phyloP scores from a whole-genome alignment of 1,284 basidiomycete species.

The Rhizoctonia solani region DNA sequence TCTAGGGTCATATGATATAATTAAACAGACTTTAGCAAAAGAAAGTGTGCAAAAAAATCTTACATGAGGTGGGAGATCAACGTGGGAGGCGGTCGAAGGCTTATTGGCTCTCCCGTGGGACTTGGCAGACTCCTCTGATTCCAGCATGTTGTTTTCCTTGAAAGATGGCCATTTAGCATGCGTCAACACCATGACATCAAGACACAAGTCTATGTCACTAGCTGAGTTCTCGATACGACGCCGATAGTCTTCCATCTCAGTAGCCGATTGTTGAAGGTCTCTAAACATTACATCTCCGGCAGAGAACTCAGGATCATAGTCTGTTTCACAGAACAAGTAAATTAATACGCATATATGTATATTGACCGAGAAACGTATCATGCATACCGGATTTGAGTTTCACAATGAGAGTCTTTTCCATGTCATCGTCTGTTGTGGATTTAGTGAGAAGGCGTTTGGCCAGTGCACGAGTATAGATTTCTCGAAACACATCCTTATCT shows the following conservation, averaged over 20 bases:
- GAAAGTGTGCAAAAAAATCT: conserved; percentile 38
- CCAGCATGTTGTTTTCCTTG: conserved; percentile 43
- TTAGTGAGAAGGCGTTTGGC: conserved; percentile 87
- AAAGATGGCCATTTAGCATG: conserved; percentile 75
- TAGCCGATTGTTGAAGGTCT: conserved; percentile 75
- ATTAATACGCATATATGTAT: background rate
- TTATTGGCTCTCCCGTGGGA: background rate
- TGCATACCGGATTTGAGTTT: conserved; percentile 81
- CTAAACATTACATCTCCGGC: conserved; percentile 92
- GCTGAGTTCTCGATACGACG: conserved; percentile 35
- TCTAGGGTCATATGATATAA: conserved; percentile 50
- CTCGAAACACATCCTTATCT: conserved; percentile 92
- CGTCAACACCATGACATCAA: conserved; percentile 73
- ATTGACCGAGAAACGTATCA: background rate
- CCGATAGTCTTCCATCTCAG: conserved; percentile 66
- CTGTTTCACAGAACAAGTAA: conserved; percentile 47
- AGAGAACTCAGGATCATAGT: conserved; percentile 86
- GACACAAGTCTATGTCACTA: conserved; percentile 41
- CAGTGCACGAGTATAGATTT: conserved; percentile 89
- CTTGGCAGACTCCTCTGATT: conserved; percentile 49
- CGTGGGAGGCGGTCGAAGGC: background rate
- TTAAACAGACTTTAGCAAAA: background rate
- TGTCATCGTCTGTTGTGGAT: conserved; percentile 87
- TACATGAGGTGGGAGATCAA: conserved; percentile 59
- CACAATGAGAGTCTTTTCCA: conserved; percentile 87